phyloP scores from a whole-genome alignment of 139 green algal genomes.

The Penium margaritaceum region DNA sequence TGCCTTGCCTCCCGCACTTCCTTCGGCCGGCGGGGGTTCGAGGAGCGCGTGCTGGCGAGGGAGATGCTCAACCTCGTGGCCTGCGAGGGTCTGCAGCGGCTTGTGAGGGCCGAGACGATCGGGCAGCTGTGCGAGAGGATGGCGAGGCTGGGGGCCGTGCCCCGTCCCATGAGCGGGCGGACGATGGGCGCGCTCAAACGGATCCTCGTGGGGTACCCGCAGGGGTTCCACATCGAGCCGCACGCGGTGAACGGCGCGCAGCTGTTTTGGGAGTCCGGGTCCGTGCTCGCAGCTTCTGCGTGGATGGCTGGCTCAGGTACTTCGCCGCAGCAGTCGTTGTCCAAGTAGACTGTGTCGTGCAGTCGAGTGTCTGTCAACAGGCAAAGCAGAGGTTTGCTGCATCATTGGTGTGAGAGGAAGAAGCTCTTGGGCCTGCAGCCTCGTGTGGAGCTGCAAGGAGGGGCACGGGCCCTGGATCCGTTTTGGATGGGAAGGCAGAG shows the following conservation, averaged over 20 bases:
- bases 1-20: not conserved
- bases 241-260: not conserved
- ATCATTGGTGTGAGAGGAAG: too few relatives aligned
- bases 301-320: not conserved
- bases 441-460: too few relatives aligned
- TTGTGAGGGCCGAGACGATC: not conserved
- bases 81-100: slow-evolving; percentile 15
- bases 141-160: not conserved
- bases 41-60: not conserved
- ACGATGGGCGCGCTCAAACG: not conserved
- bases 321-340: too few relatives aligned
- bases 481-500: too few relatives aligned
- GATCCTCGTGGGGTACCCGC: not conserved
- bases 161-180: not conserved
- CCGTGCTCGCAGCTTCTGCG: not conserved
- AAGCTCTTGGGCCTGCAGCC: too few relatives aligned
- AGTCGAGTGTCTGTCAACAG: too few relatives aligned
- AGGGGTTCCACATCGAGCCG: not conserved
- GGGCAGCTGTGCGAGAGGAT: not conserved
- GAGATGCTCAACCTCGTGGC: slow-evolving; percentile 18
- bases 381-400: too few relatives aligned
- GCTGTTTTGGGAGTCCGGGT: not conserved
- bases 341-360: too few relatives aligned
- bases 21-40: slow-evolving; percentile 2
- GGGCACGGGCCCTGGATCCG: too few relatives aligned